Conservation (phyloP, 768 basidiomycete genomes). For the Kwoniella dendrophila region DNA sequence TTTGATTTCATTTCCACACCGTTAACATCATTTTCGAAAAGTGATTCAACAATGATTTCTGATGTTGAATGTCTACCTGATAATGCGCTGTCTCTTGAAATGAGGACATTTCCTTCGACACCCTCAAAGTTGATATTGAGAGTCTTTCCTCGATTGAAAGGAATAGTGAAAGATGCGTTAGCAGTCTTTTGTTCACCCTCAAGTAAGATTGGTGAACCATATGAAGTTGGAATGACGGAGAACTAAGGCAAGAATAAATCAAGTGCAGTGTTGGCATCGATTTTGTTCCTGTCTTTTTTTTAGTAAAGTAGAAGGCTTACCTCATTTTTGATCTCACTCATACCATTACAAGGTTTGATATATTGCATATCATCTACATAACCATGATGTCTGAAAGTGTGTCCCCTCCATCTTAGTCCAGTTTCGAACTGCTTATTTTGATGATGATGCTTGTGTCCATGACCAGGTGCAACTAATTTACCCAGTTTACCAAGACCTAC, state of each 20-base stretch:
- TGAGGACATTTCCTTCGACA: slow-evolving; percentile 24
- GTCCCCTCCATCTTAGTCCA: no score
- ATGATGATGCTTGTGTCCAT: slow-evolving; percentile 9
- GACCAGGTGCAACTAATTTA: background rate
- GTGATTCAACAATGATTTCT: slow-evolving; percentile 35
- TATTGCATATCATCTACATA: background rate
- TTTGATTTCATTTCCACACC: slow-evolving; percentile 22
- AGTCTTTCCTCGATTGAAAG: slow-evolving; percentile 9
- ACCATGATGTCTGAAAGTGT: no score
- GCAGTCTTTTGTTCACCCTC: slow-evolving; percentile 14
- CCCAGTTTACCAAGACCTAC: slow-evolving; percentile 3
- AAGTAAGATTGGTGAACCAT: slow-evolving; percentile 4
- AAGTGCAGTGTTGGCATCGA: no score
- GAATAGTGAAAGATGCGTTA: slow-evolving; percentile 32
- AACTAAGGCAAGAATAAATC: background rate
- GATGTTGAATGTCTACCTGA: background rate
- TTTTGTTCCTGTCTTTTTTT: background rate
- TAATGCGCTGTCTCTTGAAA: slow-evolving; percentile 12
- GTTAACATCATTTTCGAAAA: slow-evolving; percentile 7
- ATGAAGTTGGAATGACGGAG: background rate
- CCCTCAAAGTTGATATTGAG: slow-evolving; percentile 21
- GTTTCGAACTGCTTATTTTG: background rate
- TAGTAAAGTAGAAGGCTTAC: background rate
- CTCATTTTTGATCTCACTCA: background rate
- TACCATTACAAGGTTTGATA: background rate